Conservation (phyloP, 1,284 basidiomycete genomes). For the Apiotrichum domesticum region DNA sequence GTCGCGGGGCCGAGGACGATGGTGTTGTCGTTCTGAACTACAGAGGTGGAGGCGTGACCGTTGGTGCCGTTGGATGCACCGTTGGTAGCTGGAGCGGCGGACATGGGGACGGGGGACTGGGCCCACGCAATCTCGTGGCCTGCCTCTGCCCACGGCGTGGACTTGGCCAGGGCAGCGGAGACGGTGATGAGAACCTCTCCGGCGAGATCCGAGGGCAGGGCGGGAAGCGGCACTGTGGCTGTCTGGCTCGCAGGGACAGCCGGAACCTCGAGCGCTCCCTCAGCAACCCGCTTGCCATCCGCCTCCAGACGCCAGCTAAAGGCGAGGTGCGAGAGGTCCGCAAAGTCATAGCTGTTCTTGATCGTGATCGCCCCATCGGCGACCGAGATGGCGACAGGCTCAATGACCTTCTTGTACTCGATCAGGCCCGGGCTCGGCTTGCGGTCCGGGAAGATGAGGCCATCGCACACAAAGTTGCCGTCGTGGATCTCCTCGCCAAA, state of each 20-base stretch:
- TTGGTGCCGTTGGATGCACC: no score
- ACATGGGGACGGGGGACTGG: constrained; percentile 1
- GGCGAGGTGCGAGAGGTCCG: constrained; percentile 5
- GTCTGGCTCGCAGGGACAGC: no score
- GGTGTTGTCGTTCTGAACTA: background rate
- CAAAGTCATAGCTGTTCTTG: constrained; percentile 19
- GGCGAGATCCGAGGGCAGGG: background rate
- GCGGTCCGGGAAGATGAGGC: constrained; percentile 24
- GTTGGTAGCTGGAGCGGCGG: background rate
- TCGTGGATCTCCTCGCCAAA: constrained; percentile 28
- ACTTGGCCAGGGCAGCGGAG: constrained; percentile 2
- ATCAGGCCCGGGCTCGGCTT: constrained; percentile 18
- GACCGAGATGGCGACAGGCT: constrained; percentile 14
- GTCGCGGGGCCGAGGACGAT: constrained; percentile 7
- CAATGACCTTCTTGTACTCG: constrained; percentile 19
- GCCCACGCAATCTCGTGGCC: constrained; percentile 22
- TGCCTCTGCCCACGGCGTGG: constrained; percentile 11
- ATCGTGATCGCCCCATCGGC: background rate
- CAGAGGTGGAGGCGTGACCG: background rate
- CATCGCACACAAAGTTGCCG: constrained; percentile 24
- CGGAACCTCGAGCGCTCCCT: constrained; percentile 10
- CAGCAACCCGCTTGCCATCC: background rate
- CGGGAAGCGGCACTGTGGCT: constrained; percentile 7
- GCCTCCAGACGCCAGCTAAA: constrained; percentile 19
- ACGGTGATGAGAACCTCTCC: constrained; percentile 4